Base-by-base conservation (phyloP, 2,329 filamentous ascomycete species). In the Pseudocercospora vitis region DNA sequence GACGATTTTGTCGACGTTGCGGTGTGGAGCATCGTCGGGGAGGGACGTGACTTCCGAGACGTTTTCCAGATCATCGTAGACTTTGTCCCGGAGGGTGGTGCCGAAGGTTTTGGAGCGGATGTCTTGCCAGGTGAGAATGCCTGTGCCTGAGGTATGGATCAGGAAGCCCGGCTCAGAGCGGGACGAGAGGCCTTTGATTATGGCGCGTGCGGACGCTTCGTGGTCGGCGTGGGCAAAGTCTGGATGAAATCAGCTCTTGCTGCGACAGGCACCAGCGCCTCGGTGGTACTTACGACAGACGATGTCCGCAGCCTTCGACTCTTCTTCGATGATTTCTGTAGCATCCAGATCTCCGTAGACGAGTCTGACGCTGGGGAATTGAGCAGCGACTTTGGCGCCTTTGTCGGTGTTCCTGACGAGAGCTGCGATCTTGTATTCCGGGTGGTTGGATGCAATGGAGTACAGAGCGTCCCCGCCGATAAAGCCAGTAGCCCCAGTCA, bases 1-100 rank as follows among this genome's bases (percentile, higher is more conserved):
- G n/a, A 90, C 79, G 19, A 88, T 76, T 66, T 84, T 81, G 69
- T 92, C 88, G 3, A 89, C 81, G 63, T 84, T 75, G 11, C 85
- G 81, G 71, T 91, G 87, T 19, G 77, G 65, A 2, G 78, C 84
- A 0, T 70, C 63, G 62, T 83, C 80, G 0, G 84, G 84, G 0
- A 87, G 63, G 7, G 65, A 76, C 0, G 80, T 73, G 14, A 69
- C 55, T 44, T 79, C 77, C 8, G 73, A 70, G 32, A 88, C 76
- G 47, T 78, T 79, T 7, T 80, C 74, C 61, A 82, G 75, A 60
- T 88, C 85, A 63, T 84, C 72, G 69, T 84, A 87, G 2, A 75
- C 68, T 51, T 77, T 78, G 31, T 78, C 73, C 0, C 71, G 68
- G 2, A 72, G 68, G 0, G 60, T 63, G 45, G 78, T 69, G 14